Evolutionary conservation across 2,329 filamentous ascomycete genomes (phyloP).

Genomic region (Boeremia lycopersici): DNA sequence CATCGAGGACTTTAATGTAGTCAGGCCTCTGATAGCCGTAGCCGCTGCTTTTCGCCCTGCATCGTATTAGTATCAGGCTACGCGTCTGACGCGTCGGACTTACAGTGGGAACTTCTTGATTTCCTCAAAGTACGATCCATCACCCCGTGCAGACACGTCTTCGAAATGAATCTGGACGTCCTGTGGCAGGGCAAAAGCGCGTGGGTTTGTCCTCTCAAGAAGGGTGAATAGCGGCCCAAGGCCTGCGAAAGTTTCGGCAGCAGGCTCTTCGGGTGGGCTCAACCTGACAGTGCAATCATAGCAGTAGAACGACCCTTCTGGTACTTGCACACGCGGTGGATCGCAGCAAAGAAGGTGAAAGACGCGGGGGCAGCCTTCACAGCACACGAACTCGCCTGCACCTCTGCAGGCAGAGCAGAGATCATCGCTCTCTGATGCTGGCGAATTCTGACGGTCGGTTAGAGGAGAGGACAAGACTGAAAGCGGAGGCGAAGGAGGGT

Average conservation of each 20-base stretch:
- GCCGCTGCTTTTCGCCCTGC: slow-evolving; percentile 47
- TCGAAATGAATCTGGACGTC: slow-evolving; percentile 78
- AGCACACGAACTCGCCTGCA: slow-evolving; percentile 86
- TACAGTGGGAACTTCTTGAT: slow-evolving; percentile 64
- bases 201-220: slow-evolving; percentile 72
- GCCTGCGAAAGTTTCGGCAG: slow-evolving; percentile 23
- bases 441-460: slow-evolving; percentile 48
- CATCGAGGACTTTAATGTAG: slow-evolving; percentile 68
- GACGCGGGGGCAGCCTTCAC: slow-evolving; percentile 86
- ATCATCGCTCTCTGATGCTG: slow-evolving; percentile 75
- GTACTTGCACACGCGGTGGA: slow-evolving; percentile 62
- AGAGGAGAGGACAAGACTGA: slow-evolving; percentile 47
- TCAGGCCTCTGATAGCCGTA: slow-evolving; percentile 50
- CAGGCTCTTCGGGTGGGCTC: slow-evolving; percentile 32
- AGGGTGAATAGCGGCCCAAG: slow-evolving; percentile 69
- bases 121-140: slow-evolving; percentile 81
- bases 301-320: slow-evolving; percentile 72
- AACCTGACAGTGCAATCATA: slow-evolving; percentile 53
- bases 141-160: slow-evolving; percentile 74
- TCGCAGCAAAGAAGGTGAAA: slow-evolving; percentile 91
- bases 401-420: slow-evolving; percentile 86
- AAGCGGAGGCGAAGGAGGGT: slow-evolving; percentile 44
- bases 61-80: slow-evolving; percentile 35
- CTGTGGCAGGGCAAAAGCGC: slow-evolving; percentile 72
- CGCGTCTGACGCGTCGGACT: slow-evolving; percentile 47